phyloP scores from a whole-genome alignment of 495 filamentous ascomycete species.

The Trichocladium uniseriatum region DNA sequence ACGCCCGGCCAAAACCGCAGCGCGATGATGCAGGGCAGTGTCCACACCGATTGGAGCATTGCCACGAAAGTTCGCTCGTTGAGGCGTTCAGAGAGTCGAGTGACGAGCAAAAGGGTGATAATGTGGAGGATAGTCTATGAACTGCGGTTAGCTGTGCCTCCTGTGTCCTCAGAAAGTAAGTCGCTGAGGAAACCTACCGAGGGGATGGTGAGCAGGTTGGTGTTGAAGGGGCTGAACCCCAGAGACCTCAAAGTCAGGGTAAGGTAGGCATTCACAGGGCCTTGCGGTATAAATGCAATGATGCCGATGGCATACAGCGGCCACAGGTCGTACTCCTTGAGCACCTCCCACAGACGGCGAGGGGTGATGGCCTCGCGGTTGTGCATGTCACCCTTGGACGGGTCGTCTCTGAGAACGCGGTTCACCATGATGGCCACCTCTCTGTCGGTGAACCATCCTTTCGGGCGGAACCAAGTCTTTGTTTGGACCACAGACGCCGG shows the following conservation, averaged over 20 bases:
- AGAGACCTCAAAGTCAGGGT: conserved; percentile 50
- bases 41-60: conserved; percentile 20
- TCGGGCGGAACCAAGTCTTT: conserved; percentile 39
- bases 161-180: not conserved
- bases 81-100: conserved; percentile 37
- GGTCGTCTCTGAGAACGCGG: conserved; percentile 60
- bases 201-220: conserved; percentile 62
- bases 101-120: conserved; percentile 27
- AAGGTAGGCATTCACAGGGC: conserved; percentile 48
- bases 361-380: conserved; percentile 52
- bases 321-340: conserved; percentile 66
- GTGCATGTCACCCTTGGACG: conserved; percentile 52
- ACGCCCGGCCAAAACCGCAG: conserved; percentile 30
- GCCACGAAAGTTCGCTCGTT: conserved; percentile 22
- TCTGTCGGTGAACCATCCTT: conserved; percentile 38
- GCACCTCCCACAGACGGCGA: conserved; percentile 45
- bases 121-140: conserved; percentile 29
- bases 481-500: conserved; percentile 46
- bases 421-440: conserved; percentile 63
- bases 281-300: conserved; percentile 45
- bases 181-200: conserved; percentile 16
- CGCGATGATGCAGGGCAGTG: conserved; percentile 45
- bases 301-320: conserved; percentile 58
- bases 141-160: too few species aligned
- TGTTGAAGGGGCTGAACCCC: conserved; percentile 57